These are phyloP conservation scores for Penicillium cinerascens DNA, from an alignment of 495 filamentous ascomycete species.

Conservation along the genomic window DNA sequence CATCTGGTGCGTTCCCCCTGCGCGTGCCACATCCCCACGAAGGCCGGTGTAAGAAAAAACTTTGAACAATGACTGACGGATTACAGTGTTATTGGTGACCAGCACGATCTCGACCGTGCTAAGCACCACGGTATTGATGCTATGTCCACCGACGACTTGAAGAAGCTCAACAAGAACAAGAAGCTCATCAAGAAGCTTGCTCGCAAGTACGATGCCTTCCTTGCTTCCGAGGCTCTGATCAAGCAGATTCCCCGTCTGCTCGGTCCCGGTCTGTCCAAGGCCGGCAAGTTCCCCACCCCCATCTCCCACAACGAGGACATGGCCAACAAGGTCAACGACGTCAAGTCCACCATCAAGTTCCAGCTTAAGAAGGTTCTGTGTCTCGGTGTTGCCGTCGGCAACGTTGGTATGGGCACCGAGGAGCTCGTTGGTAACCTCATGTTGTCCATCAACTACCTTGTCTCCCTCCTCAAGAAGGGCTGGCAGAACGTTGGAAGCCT, in stretches of 20 bases:
- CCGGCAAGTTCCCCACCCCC: slow-evolving; percentile 98
- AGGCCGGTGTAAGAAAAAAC: no score
- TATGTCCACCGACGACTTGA: slow-evolving; percentile 96
- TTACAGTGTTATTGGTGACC: slow-evolving; percentile 88
- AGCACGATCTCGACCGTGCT: slow-evolving; percentile 99
- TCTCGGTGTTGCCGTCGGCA: slow-evolving; percentile 97
- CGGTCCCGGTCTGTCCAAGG: slow-evolving; percentile 97
- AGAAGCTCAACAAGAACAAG: slow-evolving; percentile 99
- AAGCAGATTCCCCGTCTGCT: slow-evolving; percentile 99
- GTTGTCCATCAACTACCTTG: slow-evolving; percentile 99
- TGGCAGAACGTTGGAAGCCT: slow-evolving; percentile 99
- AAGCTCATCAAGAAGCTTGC: slow-evolving; percentile 99
- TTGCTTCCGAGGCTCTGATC: slow-evolving; percentile 93
- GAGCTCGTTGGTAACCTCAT: slow-evolving; percentile 95
- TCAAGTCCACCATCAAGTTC: slow-evolving; percentile 99
- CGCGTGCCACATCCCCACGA: neutral
- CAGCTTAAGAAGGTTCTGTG: slow-evolving; percentile 99
- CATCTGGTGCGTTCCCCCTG: slow-evolving; percentile 67
- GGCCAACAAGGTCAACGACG: slow-evolving; percentile 88
- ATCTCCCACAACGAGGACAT: slow-evolving; percentile 95
- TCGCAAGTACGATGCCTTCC: slow-evolving; percentile 98
- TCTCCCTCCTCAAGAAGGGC: slow-evolving; percentile 98
- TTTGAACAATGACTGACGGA: neutral
- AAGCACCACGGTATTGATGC: slow-evolving; percentile 97
- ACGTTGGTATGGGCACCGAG: slow-evolving; percentile 95